phyloP scores from a whole-genome alignment of 768 basidiomycete genomes.

The Lyophyllum atratum region DNA sequence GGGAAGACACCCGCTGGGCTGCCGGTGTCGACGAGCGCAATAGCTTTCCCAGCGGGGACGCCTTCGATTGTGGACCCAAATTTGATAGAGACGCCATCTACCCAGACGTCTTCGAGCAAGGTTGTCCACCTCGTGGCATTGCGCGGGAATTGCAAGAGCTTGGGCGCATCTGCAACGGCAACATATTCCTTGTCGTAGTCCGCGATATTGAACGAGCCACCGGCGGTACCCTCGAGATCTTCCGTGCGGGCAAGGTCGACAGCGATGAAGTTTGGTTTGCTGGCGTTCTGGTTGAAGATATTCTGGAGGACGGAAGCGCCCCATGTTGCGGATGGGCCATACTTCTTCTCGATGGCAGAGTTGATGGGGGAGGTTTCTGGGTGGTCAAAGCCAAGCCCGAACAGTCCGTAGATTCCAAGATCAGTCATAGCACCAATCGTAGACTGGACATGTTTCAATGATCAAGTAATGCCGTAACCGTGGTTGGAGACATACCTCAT shows the following conservation, averaged over 20 bases:
- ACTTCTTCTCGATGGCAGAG: constrained; percentile 19
- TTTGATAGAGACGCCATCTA: constrained; percentile 26
- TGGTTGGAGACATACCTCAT: constrained; percentile 1
- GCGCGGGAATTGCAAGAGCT: constrained; percentile 34
- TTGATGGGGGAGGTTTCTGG: constrained; percentile 31
- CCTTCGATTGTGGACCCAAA: constrained; percentile 31
- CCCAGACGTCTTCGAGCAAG: constrained; percentile 36
- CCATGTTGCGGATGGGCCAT: constrained; percentile 30
- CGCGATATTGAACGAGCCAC: constrained; percentile 43
- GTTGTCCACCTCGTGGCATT: constrained; percentile 42
- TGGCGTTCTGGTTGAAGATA: constrained; percentile 36
- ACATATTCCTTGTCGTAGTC: constrained; percentile 39
- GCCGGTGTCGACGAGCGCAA: constrained; percentile 46
- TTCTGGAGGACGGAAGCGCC: constrained; percentile 39
- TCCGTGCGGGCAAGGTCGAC: constrained; percentile 42
- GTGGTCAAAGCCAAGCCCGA: constrained; percentile 36
- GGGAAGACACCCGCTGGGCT: constrained; percentile 42
- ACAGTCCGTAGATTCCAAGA: constrained; percentile 32
- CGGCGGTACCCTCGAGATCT: constrained; percentile 39
- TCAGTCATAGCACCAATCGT: constrained; percentile 15
- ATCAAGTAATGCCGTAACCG: neutral
- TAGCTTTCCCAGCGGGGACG: constrained; percentile 29
- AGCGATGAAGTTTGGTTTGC: constrained; percentile 39
- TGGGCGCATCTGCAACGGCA: constrained; percentile 29
- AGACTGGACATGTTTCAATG: neutral